Evolutionary conservation across 163 green algal species (phyloP).

Genomic region (Picocystis sp.): DNA sequence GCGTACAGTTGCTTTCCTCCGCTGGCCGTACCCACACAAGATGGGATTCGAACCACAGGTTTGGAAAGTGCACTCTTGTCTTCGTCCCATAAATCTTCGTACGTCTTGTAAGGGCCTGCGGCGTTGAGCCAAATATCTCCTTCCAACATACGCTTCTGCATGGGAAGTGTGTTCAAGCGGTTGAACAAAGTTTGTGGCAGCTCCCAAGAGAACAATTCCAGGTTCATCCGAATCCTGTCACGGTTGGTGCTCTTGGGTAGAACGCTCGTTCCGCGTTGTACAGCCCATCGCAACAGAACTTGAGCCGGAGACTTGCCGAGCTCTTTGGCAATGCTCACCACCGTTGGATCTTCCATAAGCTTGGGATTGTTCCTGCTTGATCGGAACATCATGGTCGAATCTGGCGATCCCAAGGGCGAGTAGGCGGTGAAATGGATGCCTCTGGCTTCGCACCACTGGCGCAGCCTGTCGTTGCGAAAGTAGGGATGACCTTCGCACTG

Average conservation of each 20-base stretch:
- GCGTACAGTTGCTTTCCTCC: too few species aligned
- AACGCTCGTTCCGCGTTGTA: slow-evolving; percentile 64
- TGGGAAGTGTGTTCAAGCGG: neutral
- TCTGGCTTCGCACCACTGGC: slow-evolving; percentile 32
- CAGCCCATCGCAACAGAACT: slow-evolving; percentile 62
- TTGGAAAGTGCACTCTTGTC: neutral
- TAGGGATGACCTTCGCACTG: slow-evolving; percentile 67
- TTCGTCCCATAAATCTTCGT: slow-evolving; percentile 16
- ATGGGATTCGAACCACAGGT: too few species aligned
- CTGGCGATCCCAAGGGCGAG: slow-evolving; percentile 63
- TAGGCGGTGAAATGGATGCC: slow-evolving; percentile 55
- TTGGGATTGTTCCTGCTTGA: slow-evolving; percentile 19
- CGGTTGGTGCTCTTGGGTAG: slow-evolving; percentile 58
- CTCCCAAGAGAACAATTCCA: slow-evolving; percentile 5
- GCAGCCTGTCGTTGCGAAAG: slow-evolving; percentile 57
- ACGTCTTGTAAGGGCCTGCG: slow-evolving; percentile 9
- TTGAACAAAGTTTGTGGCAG: neutral
- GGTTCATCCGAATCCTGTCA: slow-evolving; percentile 26
- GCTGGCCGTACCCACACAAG: too few species aligned
- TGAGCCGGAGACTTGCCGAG: slow-evolving; percentile 34
- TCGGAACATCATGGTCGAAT: slow-evolving; percentile 27
- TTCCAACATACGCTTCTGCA: slow-evolving; percentile 3
- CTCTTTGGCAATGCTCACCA: slow-evolving; percentile 31
- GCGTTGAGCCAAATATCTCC: slow-evolving; percentile 1
- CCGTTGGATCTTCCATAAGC: slow-evolving; percentile 20